Conservation (phyloP, 2,329 filamentous ascomycete species). For the Colletotrichum eremochloae region DNA sequence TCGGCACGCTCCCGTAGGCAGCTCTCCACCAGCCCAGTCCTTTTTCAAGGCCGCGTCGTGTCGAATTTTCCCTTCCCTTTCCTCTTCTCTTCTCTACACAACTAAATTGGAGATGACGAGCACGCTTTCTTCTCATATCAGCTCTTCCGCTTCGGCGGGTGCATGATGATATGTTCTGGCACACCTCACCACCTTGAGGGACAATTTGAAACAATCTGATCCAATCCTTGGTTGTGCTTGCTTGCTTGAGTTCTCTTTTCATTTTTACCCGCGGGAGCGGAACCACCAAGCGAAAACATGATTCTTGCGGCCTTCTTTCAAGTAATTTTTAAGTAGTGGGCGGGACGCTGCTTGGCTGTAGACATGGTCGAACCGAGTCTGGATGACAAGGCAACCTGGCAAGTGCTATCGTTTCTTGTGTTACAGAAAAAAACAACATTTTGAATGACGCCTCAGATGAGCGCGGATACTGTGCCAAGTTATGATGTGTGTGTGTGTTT, state of each 20-base stretch:
- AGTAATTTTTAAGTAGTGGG: neutral
- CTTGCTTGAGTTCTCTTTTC: neutral
- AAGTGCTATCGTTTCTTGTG: neutral
- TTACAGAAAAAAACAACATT: neutral
- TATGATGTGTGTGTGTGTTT: neutral
- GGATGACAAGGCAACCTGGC: neutral
- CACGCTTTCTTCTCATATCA: slow-evolving; percentile 71
- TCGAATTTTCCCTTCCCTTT: slow-evolving; percentile 42
- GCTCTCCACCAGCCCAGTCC: slow-evolving; percentile 28
- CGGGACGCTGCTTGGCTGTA: too few relatives aligned
- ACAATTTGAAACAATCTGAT: slow-evolving; percentile 77
- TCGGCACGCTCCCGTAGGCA: slow-evolving; percentile 22
- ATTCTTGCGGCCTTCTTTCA: neutral
- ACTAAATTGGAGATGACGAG: slow-evolving; percentile 88
- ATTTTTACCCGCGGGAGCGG: neutral
- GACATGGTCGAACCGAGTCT: neutral
- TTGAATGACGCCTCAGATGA: neutral
- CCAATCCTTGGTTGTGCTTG: slow-evolving; percentile 54
- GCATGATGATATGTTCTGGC: slow-evolving; percentile 76
- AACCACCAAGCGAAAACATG: neutral
- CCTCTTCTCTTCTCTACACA: slow-evolving; percentile 67
- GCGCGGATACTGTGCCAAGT: neutral
- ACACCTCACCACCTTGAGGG: slow-evolving; percentile 73
- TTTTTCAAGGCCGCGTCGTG: slow-evolving; percentile 24
- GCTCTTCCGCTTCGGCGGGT: slow-evolving; percentile 65